Conservation (phyloP, 2,329 filamentous ascomycete genomes). For the Bertia moriformis region DNA sequence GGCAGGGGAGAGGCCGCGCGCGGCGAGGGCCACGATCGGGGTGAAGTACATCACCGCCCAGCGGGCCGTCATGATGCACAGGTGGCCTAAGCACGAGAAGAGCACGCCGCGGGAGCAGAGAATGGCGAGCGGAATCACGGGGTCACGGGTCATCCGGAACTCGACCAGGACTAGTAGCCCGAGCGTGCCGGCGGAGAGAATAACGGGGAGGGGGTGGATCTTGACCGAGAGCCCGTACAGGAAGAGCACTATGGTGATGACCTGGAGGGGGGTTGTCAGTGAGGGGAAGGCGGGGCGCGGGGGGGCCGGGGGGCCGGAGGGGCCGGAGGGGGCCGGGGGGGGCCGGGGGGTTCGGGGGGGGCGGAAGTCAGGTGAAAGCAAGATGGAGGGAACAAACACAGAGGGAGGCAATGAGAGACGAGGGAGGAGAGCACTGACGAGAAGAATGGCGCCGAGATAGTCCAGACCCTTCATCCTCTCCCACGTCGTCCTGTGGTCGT, state of each 20-base stretch:
- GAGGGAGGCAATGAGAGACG: neutral
- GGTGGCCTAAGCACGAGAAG: constrained; percentile 58
- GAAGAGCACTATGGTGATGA: constrained; percentile 52
- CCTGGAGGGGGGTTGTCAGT: constrained; percentile 25
- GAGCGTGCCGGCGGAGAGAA: constrained; percentile 36
- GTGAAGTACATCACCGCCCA: constrained; percentile 73
- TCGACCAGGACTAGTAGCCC: constrained; percentile 48
- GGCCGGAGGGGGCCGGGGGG: too few species aligned
- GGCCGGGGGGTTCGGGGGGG: too few species aligned
- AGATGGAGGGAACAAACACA: neutral
- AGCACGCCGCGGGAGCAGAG: constrained; percentile 58
- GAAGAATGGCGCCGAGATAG: constrained; percentile 55
- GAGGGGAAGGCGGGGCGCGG: too few species aligned
- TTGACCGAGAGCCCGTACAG: constrained; percentile 55
- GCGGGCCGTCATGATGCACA: constrained; percentile 67
- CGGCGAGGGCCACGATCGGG: constrained; percentile 65
- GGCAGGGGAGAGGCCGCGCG: constrained; percentile 55
- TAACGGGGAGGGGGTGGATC: constrained; percentile 43
- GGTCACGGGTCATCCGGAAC: constrained; percentile 45
- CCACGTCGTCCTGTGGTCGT: constrained; percentile 19
- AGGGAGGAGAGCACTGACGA: constrained; percentile 34
- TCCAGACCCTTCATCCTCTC: constrained; percentile 54
- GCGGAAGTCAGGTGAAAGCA: neutral
- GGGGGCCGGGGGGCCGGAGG: too few species aligned
- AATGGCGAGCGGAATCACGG: constrained; percentile 60